Percentiles rank a stretch among this genome's conserved stretches.
phyloP scores from a whole-genome alignment of 805 yeast species.

The Vanderwaltozyma tropicalis region DNA sequence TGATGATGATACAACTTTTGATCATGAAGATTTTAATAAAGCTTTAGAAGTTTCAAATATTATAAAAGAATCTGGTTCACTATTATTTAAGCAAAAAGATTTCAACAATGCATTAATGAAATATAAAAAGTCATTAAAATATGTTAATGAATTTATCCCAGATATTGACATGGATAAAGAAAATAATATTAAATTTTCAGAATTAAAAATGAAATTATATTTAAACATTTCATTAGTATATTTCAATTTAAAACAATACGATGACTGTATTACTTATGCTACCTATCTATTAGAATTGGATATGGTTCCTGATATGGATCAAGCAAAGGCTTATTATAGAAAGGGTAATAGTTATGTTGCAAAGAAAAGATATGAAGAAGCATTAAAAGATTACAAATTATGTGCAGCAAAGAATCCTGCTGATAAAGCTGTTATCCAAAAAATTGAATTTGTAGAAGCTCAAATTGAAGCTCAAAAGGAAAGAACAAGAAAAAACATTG shows the following conservation, averaged over 20 bases:
- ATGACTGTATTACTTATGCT: conserved; percentile 44
- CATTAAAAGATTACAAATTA: conserved; percentile 35
- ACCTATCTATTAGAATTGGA: conserved; percentile 46
- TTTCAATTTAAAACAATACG: conserved; percentile 39
- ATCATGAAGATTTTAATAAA: conserved; percentile 43
- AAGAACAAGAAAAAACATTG: conserved; percentile 43
- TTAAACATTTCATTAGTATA: conserved; percentile 48
- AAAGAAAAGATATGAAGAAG: conserved; percentile 38
- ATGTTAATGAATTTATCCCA: conserved; percentile 62
- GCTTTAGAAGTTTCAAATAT: conserved; percentile 41
- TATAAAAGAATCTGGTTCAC: conserved; percentile 60
- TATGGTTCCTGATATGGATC: conserved; percentile 30
- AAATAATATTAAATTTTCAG: conserved; percentile 38
- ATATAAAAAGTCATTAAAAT: conserved; percentile 55
- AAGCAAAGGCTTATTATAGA: conserved; percentile 51
- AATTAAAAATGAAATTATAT: conserved; percentile 33
- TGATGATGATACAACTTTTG: conserved; percentile 55
- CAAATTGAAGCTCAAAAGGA: conserved; percentile 35
- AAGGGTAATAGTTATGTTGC: conserved; percentile 38
- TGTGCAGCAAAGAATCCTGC: conserved; percentile 38
- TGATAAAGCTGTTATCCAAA: conserved; percentile 41
- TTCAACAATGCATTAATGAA: conserved; percentile 46
- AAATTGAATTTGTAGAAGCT: conserved; percentile 33
- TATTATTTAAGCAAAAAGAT: conserved; percentile 45
- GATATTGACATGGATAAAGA: conserved; percentile 53